Evolutionary conservation across 2,329 filamentous ascomycete genomes (phyloP).

Genomic region (Hymenoscyphus repandus): DNA sequence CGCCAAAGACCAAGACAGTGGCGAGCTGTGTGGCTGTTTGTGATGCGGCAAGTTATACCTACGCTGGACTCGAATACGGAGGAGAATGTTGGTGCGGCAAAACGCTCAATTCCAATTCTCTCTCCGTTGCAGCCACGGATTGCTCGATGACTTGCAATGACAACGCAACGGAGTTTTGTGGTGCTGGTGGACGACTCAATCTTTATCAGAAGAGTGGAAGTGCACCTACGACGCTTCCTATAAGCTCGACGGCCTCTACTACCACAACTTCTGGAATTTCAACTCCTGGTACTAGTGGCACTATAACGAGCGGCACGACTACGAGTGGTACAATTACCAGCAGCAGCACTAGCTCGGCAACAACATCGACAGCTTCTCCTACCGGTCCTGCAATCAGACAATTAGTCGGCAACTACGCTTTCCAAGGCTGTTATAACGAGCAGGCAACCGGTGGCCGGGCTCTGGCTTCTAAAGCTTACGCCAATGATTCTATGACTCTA

Average conservation of each 20-base stretch:
- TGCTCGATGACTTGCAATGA: constrained; percentile 28
- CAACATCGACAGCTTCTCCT: constrained; percentile 11
- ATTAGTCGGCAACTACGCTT: constrained; percentile 21
- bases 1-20: constrained; percentile 9
- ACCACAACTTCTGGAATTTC: not conserved
- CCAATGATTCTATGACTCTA: constrained; percentile 30
- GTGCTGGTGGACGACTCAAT: constrained; percentile 28
- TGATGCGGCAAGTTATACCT: constrained; percentile 24
- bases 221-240: constrained; percentile 4
- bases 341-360: constrained; percentile 4
- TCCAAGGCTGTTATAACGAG: constrained; percentile 32
- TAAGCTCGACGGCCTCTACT: not conserved
- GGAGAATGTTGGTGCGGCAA: constrained; percentile 29
- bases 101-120: constrained; percentile 18
- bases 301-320: not conserved
- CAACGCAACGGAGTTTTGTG: constrained; percentile 31
- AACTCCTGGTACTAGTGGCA: not conserved
- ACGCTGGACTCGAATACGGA: constrained; percentile 35
- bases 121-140: constrained; percentile 19
- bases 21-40: constrained; percentile 20
- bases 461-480: constrained; percentile 18
- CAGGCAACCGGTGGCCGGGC: constrained; percentile 21
- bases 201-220: constrained; percentile 17
- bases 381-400: constrained; percentile 18
- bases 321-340: not conserved